Conservation (phyloP, 768 basidiomycete species). For the Mrakia gelida region DNA sequence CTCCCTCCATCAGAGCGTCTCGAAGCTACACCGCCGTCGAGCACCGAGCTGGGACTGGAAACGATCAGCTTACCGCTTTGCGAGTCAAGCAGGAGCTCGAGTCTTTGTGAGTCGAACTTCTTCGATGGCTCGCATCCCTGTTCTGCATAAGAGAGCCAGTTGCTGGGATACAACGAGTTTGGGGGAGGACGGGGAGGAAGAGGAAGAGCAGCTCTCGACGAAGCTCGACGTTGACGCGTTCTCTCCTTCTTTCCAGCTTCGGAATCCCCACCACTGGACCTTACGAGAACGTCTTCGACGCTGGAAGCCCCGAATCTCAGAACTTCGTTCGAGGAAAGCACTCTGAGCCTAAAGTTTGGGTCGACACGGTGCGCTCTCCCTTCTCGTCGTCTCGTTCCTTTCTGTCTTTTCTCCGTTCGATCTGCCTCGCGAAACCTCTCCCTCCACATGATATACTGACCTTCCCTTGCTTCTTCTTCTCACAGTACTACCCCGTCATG, state of each 20-base stretch:
- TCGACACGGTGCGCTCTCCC: slow-evolving; percentile 22
- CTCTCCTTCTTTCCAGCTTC: background rate
- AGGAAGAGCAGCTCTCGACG: no score
- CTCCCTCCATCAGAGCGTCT: background rate
- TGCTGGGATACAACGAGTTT: no score
- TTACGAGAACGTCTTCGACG: slow-evolving; percentile 30
- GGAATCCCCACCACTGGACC: slow-evolving; percentile 28
- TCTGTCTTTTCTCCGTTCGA: no score
- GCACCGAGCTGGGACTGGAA: slow-evolving; percentile 23
- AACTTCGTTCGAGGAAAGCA: background rate
- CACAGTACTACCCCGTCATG: slow-evolving; percentile 73
- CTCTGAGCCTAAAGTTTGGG: slow-evolving; percentile 21
- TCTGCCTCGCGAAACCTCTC: background rate
- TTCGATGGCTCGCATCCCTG: no score
- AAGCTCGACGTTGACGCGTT: background rate
- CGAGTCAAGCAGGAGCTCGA: slow-evolving; percentile 30
- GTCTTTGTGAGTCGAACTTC: slow-evolving; percentile 10
- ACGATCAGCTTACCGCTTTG: slow-evolving; percentile 25
- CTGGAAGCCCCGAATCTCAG: slow-evolving; percentile 26
- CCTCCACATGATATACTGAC: background rate
- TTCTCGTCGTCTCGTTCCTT: background rate
- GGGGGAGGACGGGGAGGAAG: no score
- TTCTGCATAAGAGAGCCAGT: no score
- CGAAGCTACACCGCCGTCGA: slow-evolving; percentile 16
- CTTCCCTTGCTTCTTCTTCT: background rate